Conservation (phyloP, 352 stramenopile species). For the Globisporangium nunn region DNA sequence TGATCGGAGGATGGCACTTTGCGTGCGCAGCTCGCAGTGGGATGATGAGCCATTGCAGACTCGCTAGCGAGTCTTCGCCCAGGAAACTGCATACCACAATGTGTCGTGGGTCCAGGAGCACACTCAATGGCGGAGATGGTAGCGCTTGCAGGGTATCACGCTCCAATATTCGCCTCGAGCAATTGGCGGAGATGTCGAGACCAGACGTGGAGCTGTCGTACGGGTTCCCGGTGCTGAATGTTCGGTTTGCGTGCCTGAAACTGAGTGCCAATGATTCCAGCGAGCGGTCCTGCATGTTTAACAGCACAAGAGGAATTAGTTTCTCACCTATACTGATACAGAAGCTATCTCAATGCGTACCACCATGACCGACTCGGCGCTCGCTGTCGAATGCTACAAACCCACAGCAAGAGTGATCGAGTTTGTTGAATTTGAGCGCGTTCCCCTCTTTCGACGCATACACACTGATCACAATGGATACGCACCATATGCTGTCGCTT, state of each 20-base stretch:
- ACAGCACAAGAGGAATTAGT: neutral
- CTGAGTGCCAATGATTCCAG: conserved; percentile 49
- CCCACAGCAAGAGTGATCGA: neutral
- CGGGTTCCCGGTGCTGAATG: conserved; percentile 27
- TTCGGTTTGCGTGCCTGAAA: conserved; percentile 26
- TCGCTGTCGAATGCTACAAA: conserved; percentile 21
- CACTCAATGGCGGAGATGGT: conserved; percentile 39
- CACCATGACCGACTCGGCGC: conserved; percentile 42
- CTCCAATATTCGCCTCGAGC: conserved; percentile 17
- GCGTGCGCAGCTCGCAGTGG: conserved; percentile 51
- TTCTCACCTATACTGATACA: too few relatives aligned
- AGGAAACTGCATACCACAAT: conserved; percentile 84
- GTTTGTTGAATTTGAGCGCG: neutral
- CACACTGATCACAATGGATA: neutral
- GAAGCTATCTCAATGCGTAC: neutral
- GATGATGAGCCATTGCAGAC: conserved; percentile 69
- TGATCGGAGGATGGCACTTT: conserved; percentile 56
- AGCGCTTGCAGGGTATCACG: conserved; percentile 19
- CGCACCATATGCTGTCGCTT: conserved; percentile 14
- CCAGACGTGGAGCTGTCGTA: conserved; percentile 32
- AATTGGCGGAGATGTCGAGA: conserved; percentile 14
- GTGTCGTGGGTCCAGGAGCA: conserved; percentile 58
- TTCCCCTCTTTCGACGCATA: neutral
- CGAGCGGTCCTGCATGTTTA: conserved; percentile 40
- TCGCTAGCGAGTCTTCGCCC: conserved; percentile 66